Base-by-base conservation (phyloP, 2,329 filamentous ascomycete species). In the Diaporthe eres region DNA sequence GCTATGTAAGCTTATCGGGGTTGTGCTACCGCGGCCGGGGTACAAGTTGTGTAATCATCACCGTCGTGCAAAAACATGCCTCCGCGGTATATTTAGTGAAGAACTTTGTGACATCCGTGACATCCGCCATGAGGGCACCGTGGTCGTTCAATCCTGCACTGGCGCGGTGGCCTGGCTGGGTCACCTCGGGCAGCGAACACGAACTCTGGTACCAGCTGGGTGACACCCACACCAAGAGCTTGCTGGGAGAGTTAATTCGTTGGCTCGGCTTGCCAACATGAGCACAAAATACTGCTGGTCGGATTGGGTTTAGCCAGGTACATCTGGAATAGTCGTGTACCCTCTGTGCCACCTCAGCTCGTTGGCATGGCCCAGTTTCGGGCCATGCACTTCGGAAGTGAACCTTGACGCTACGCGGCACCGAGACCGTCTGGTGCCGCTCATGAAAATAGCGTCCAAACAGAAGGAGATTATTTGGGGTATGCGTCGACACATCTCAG, bases 151-250 rank as follows among this genome's bases (percentile, higher is more conserved):
- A 42, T 10, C 22, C 34, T 39, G 37, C 37, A 39, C 22, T 19
- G 28, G 17, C 13, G 22, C 22, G 28, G 28, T 12, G 28, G 4
- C 61, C 44, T 49, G 61, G 28, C 22, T 53, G 22, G 44, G 22
- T 19, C 47, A 53, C 22, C 44, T 68, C 47, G 65, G 47, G 25
- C 49, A 55, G 47, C 34, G 47, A 28, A 70, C n/a, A 70, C 65
- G 49, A 49, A 42, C n/a, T 55, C 12, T 22, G 34, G 15, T 42
- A 42, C n/a, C 49, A 55, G 31, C 31, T 28, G 34, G 17, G 65
- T 28, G 65, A 70, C 34, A 55, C 34, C 17, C n/a, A 31, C 49
- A 28, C 8, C 17, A 22, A 17, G 22, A 42, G 22, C 49, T 55
- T 34, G 10, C 22, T 15, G 22, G 31, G 17, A 42, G 34, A 28